Percentiles rank a stretch among this genome's conserved stretches.
Evolutionary conservation across 768 basidiomycete species (phyloP).

Genomic region (Boletus pseudopeckii): DNA sequence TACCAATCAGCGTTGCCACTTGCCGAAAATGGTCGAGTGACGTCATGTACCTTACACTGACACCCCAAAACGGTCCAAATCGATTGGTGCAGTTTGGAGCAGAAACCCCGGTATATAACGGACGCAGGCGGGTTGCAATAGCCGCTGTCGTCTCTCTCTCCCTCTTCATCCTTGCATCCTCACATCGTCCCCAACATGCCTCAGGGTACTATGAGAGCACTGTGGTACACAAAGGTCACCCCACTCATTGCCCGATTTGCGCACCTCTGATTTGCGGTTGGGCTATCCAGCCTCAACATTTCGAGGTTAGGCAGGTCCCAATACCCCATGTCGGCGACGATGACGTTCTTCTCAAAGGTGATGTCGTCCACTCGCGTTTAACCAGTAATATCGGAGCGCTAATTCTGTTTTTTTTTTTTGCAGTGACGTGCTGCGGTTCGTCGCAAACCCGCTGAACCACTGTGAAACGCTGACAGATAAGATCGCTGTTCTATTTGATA

Average conservation of each 20-base stretch:
- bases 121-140: background rate
- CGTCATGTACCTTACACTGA: conserved; percentile 22
- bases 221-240: conserved; percentile 65
- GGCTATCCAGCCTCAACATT: conserved; percentile 56
- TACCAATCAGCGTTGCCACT: background rate
- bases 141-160: background rate
- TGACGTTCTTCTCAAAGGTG: conserved; percentile 75
- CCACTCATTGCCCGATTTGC: background rate
- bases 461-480: background rate
- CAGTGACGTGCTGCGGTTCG: conserved; percentile 45
- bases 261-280: conserved; percentile 8
- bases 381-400: background rate
- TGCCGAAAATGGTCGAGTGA: conserved; percentile 16
- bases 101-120: conserved; percentile 23
- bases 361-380: background rate
- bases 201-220: conserved; percentile 67
- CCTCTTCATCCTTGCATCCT: background rate
- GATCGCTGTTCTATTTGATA: conserved; percentile 7
- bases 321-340: conserved; percentile 63
- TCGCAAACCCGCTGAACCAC: background rate
- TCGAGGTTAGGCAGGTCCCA: conserved; percentile 64
- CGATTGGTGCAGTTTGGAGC: background rate
- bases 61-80: conserved; percentile 19
- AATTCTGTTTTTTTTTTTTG: background rate
- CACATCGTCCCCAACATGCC: conserved; percentile 37